These are phyloP conservation scores for Cladophialophora exuberans DNA, from an alignment of 2,329 filamentous ascomycete species.

Conservation along the genomic window DNA sequence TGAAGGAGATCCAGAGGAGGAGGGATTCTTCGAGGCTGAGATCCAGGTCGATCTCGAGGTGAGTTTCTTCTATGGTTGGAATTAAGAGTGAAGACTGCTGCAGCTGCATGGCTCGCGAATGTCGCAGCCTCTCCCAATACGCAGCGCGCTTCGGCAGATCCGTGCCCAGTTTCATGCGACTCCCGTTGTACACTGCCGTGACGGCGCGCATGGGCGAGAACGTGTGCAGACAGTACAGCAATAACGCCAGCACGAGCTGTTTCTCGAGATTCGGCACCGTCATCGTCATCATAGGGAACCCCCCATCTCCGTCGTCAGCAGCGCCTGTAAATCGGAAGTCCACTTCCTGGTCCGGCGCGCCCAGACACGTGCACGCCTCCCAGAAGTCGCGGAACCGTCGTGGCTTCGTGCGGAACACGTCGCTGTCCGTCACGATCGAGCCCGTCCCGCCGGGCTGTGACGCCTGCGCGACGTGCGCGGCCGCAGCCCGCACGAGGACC, in stretches of 20 bases:
- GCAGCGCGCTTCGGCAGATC: not conserved
- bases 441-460: too few relatives aligned
- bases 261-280: conserved; percentile 1
- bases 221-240: not conserved
- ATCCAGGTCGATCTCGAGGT: not conserved
- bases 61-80: not conserved
- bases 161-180: not conserved
- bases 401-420: not conserved
- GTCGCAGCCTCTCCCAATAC: too few relatives aligned
- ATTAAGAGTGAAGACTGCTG: not conserved
- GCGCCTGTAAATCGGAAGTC: too few relatives aligned
- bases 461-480: not conserved
- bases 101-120: not conserved
- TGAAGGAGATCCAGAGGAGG: conserved; percentile 3
- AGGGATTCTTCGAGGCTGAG: not conserved
- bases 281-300: not conserved
- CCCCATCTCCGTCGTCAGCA: too few relatives aligned
- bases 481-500: not conserved
- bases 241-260: not conserved
- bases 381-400: not conserved
- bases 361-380: not conserved
- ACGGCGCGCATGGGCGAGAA: conserved; percentile 2
- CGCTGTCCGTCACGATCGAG: not conserved
- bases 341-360: not conserved
- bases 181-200: conserved; percentile 1